Evolutionary conservation across 129 eudicot species (phyloP).

Genomic region (Flaveria robusta): DNA sequence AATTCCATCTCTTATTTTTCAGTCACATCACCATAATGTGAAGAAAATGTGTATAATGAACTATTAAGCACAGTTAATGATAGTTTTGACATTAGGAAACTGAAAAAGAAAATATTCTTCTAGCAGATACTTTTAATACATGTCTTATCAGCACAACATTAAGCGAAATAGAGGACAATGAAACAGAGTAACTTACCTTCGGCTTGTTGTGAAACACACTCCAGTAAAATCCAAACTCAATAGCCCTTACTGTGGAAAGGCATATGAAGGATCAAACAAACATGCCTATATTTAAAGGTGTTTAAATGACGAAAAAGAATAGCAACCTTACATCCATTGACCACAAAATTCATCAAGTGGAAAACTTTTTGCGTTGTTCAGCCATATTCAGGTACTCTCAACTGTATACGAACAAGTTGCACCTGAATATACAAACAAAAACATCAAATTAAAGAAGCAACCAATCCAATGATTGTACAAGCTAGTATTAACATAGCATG

Average conservation of each 20-base stretch:
- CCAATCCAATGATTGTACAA: conserved; percentile 10
- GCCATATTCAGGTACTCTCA: conserved; percentile 67
- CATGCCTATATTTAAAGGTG: not conserved
- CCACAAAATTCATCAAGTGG: conserved; percentile 74
- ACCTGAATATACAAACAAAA: conserved; percentile 37
- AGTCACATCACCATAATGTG: not conserved
- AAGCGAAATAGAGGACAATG: conserved; percentile 11
- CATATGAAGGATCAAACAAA: conserved; percentile 19
- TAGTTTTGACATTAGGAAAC: conserved; percentile 1
- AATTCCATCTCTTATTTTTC: not conserved
- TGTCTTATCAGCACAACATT: not conserved
- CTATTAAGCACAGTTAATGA: not conserved
- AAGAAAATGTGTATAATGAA: not conserved
- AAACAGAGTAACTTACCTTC: conserved; percentile 41
- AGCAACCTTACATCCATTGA: conserved; percentile 65
- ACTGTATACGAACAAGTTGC: conserved; percentile 67
- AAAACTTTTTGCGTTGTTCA: conserved; percentile 82
- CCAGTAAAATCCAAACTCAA: conserved; percentile 63
- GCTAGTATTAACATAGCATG: not conserved
- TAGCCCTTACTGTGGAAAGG: conserved; percentile 56
- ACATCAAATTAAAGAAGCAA: conserved; percentile 10
- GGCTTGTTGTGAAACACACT: conserved; percentile 46
- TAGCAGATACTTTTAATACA: conserved; percentile 8
- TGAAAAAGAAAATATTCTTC: not conserved
- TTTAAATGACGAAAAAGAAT: conserved; percentile 18